phyloP scores from a whole-genome alignment of 805 yeast genomes.

The Lachancea nothofagi region DNA sequence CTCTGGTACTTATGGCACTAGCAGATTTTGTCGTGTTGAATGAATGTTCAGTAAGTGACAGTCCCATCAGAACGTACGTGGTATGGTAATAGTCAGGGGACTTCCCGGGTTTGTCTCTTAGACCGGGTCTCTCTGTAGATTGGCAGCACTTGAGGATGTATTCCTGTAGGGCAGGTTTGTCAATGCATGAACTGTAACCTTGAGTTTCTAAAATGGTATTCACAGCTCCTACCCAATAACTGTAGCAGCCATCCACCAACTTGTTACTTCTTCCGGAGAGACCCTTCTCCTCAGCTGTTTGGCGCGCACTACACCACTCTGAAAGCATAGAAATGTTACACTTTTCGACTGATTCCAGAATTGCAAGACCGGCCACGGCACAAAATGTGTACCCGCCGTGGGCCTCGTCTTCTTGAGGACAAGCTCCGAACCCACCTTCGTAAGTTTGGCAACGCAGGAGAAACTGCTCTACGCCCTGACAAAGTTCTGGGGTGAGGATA shows the following conservation, averaged over 20 bases:
- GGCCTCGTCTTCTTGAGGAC: slow-evolving; percentile 72
- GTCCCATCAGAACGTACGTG: slow-evolving; percentile 75
- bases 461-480: slow-evolving; percentile 52
- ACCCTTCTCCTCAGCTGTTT: slow-evolving; percentile 74
- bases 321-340: slow-evolving; percentile 47
- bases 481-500: slow-evolving; percentile 56
- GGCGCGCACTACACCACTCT: slow-evolving; percentile 69
- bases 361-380: slow-evolving; percentile 61
- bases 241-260: slow-evolving; percentile 92
- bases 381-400: slow-evolving; percentile 98
- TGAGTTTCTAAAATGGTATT: slow-evolving; percentile 44
- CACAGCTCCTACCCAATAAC: slow-evolving; percentile 91
- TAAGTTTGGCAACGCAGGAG: slow-evolving; percentile 70
- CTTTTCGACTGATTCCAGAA: slow-evolving; percentile 38
- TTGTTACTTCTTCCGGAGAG: slow-evolving; percentile 87
- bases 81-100: slow-evolving; percentile 85
- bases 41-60: slow-evolving; percentile 34
- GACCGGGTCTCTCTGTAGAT: slow-evolving; percentile 53
- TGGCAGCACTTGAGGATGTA: slow-evolving; percentile 80
- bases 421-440: slow-evolving; percentile 94
- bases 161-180: slow-evolving; percentile 52
- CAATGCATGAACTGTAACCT: slow-evolving; percentile 33
- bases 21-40: slow-evolving; percentile 8
- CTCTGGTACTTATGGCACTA: slow-evolving; percentile 2
- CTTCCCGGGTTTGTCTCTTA: slow-evolving; percentile 83